Base-by-base conservation (phyloP, 2,329 filamentous ascomycete species). In the Aureobasidium namibiae region DNA sequence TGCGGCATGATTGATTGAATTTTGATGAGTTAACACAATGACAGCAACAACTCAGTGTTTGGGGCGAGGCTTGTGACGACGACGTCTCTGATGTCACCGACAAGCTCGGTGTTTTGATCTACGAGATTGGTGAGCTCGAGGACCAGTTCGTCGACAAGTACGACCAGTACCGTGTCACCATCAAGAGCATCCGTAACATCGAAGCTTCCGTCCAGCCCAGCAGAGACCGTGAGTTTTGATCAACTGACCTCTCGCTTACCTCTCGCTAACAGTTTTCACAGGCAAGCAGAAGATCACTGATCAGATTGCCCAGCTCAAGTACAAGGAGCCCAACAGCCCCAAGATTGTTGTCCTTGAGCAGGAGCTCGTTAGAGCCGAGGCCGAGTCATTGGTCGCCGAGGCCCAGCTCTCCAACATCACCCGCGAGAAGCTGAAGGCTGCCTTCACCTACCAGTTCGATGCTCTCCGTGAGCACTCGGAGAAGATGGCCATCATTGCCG, bases 201-300 rank as follows among this genome's bases (percentile, higher is more conserved):
- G 94, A 99, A 76, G 92, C 92, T 61, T 97, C 92, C 23, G 94
- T 99, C 53, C 94, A 99, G 77, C 94, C 94, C 60, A 96, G 92
- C 80, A 85, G 94, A 77, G 94, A 99, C 77, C 89, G 94, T 94
- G 79, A 78, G 88, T 75, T 54, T 11, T 21, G 45, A 8, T 7
- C 4, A 24, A 13, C 21, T 16, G 7, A 36, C 9, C 7, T 16
- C 13, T n/a, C 11, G 16, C 14, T 58, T 16, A 1, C 9, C 13
- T 14, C 1, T 16, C 45, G 41, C 56, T 72, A 64, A 68, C 61
- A 61, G 34, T 56, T 7, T 6, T 18, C 8, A 59, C 66, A 95
- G 90, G 90, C 75, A 99, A 99, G 80, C 92, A 97, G 75, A 99
- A 97, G 79, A 97, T 99, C 71, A 96, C 90, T 68, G 94, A 99